Evolutionary conservation across 495 filamentous ascomycete genomes (phyloP), one percentile per base, ranked within the genome.

Genomic region (Xylaria nigripes): DNA sequence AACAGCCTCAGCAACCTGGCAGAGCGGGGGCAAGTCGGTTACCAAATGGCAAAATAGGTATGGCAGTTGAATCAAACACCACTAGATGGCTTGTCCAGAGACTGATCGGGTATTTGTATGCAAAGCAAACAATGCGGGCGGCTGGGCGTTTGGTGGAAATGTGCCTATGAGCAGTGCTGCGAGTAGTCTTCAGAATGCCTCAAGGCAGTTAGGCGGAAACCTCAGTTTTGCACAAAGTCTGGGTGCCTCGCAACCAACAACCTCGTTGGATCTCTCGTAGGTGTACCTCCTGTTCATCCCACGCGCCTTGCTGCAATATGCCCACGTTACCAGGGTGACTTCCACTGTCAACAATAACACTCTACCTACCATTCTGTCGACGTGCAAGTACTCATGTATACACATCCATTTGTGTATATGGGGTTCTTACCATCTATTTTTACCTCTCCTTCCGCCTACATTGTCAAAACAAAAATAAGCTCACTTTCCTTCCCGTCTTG

Each of bases 161-260:
- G 71, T 86, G 60, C 84, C 87, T 46, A 84, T 89, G 76, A 82
- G 85, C 45, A 81, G 81, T 60, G 78, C 81, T 74, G 71, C 61
- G 18, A 55, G 27, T 44, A 55, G 22, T 69, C 63, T 72, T 40
- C 72, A 71, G 36, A 71, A 64, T 15, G 58, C 70, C 19, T 63
- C 67, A 6, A 63, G 72, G 51, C 79, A 65, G 82, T 81, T 72
- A 70, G 85, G 71, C 71, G 84, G 73, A 70, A 81, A 72, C 76
- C 77, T 68, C 72, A 91, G 84, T 60, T 94, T 93, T 69, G 89
- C 89, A 51, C 88, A 92, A 67, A 89, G 85, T 62, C 76, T 93
- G 60, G 82, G 82, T 54, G 85, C 81, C 13, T 88, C 86, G 13
- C 89, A 93, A 64, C 79, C 86, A 45, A 74, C 81, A 40, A 83